Base-by-base conservation (phyloP, 2,329 filamentous ascomycete species). In the Eutypella sp. region DNA sequence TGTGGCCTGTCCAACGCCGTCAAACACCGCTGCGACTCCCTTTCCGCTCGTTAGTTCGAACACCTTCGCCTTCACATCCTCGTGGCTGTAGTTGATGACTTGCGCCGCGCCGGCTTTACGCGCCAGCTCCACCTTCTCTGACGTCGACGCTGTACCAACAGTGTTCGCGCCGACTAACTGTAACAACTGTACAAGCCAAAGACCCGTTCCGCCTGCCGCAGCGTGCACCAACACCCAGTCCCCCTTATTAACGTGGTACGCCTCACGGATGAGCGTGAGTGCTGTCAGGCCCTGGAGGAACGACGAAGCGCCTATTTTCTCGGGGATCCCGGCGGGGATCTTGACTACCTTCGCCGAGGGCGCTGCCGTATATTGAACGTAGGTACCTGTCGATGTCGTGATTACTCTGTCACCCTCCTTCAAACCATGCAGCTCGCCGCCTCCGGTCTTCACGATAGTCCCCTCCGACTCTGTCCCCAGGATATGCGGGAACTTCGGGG, bases 221-320 rank as follows among this genome's bases (percentile, higher is more conserved):
- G 90, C 90, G 57, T 93, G 89, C 15, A 96, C 81, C 2, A 96
- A 78, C 0, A 89, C 76, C 82, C 86, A 93, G 55, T 95, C 88
- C 1, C 84, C 87, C 53, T 80, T 75, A 62, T 89, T 73, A 6
- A 92, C 87, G 48, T 87, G 79, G 10, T 83, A 85, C 4, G 86
- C 80, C 63, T 95, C 89, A 46, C 84, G 80, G 48, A 89, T 79
- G 24, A 96, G 74, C 0, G 88, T 87, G 56, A 93, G 73, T 0
- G 89, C 89, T 2, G 90, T 96, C 31, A 96, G 71, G 2, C 88
- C 90, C 63, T 95, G 91, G 9, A 95, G 71, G n/a, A 89, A 68
- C 0, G 79, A 72, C 0, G 87, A 87, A 29, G 85, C 82, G 7
- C 82, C 86, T 5, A 79, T 68, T 40, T 86, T 79, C 1, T 78